Evolutionary conservation across 805 yeast genomes (phyloP).

Genomic region (Yueomyces sp.): DNA sequence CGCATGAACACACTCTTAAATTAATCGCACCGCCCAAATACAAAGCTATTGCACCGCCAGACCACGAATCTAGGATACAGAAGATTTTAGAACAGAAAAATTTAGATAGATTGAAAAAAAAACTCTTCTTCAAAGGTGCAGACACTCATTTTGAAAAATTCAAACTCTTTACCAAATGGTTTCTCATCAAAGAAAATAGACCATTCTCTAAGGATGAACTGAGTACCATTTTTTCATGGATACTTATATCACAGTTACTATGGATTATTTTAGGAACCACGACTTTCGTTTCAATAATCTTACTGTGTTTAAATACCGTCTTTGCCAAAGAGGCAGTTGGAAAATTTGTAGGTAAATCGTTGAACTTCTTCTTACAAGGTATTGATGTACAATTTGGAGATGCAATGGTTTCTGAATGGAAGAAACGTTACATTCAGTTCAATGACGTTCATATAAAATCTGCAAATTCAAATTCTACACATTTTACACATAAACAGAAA

Average conservation of each 20-base stretch:
- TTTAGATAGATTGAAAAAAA: constrained; percentile 2
- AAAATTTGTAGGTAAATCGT: constrained; percentile 56
- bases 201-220: constrained; percentile 85
- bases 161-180: constrained; percentile 57
- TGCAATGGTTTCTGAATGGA: constrained; percentile 89
- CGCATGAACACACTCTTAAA: no score
- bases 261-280: constrained; percentile 80
- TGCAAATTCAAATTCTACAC: neutral
- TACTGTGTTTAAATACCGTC: constrained; percentile 65
- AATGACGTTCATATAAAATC: constrained; percentile 59
- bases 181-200: constrained; percentile 57
- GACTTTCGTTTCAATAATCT: constrained; percentile 70
- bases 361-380: constrained; percentile 51
- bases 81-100: constrained; percentile 3
- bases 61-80: neutral
- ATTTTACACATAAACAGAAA: constrained; percentile 18
- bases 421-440: constrained; percentile 69
- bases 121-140: constrained; percentile 2
- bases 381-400: constrained; percentile 72
- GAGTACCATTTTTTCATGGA: constrained; percentile 81
- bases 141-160: constrained; percentile 22
- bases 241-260: constrained; percentile 70
- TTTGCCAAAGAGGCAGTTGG: constrained; percentile 88
- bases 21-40: no score
- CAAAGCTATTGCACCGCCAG: no score